A percentile compares a stretch with the other conserved stretches of the same genome.
phyloP scores from a whole-genome alignment of 768 basidiomycete species.

The Podaxis rugospora region DNA sequence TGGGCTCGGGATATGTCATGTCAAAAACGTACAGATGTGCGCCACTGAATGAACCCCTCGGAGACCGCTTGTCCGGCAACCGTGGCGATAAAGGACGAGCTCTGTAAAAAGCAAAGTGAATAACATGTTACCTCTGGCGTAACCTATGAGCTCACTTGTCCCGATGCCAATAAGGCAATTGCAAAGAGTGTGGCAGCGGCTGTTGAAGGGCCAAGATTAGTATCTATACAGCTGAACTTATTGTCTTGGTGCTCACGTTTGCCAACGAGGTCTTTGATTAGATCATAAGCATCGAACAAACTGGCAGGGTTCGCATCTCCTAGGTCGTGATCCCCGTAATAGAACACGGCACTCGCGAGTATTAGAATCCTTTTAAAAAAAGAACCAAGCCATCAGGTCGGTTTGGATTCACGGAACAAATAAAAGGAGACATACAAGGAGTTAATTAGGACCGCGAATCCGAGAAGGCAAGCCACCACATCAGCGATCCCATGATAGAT shows the following conservation, averaged over 20 bases:
- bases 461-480: constrained; percentile 64
- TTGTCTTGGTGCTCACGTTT: constrained; percentile 38
- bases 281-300: constrained; percentile 78
- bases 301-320: constrained; percentile 48
- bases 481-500: constrained; percentile 65
- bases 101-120: constrained; percentile 27
- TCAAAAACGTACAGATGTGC: constrained; percentile 53
- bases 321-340: constrained; percentile 31
- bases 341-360: constrained; percentile 80
- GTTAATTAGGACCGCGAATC: constrained; percentile 88
- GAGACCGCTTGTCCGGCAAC: constrained; percentile 87
- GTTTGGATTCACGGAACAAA: background rate
- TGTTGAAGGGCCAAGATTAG: constrained; percentile 21
- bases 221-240: background rate
- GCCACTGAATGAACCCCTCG: constrained; percentile 88
- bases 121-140: background rate
- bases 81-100: constrained; percentile 85
- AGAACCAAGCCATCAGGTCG: constrained; percentile 6
- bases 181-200: constrained; percentile 88
- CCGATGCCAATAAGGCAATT: constrained; percentile 76
- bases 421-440: constrained; percentile 49
- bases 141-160: constrained; percentile 45
- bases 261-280: constrained; percentile 67
- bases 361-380: constrained; percentile 61
- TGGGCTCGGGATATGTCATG: background rate